Percentiles rank a stretch among this genome's conserved stretches.
These are phyloP conservation scores for Cryptosporidium canis DNA, from an alignment of 169 alveolate species.

Conservation along the genomic window DNA sequence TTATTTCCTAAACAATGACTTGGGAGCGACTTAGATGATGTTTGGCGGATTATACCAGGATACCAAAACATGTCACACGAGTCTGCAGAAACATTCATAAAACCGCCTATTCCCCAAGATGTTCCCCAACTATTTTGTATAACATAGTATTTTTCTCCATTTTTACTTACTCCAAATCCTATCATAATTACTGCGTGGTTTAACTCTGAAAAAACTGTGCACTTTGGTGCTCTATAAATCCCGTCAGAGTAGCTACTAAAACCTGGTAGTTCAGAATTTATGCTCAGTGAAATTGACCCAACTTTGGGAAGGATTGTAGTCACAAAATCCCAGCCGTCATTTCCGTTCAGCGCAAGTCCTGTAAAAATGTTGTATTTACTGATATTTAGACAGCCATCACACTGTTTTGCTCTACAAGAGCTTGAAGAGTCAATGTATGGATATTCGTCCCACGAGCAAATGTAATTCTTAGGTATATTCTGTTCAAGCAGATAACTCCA, in stretches of 20 bases:
- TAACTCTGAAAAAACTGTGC: conserved; percentile 32
- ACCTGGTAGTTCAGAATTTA: conserved; percentile 63
- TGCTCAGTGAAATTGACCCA: conserved; percentile 51
- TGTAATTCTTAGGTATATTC: conserved; percentile 12
- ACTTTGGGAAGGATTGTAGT: conserved; percentile 25
- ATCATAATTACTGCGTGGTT: conserved; percentile 74
- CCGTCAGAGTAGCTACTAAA: conserved; percentile 60
- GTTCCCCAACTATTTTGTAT: conserved; percentile 70
- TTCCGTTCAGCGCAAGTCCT: conserved; percentile 17
- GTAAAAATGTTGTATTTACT: conserved; percentile 33
- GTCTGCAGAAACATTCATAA: conserved; percentile 55
- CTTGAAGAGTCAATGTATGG: conserved; percentile 26
- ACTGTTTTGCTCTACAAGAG: neutral
- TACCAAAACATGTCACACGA: conserved; percentile 69
- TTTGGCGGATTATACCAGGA: conserved; percentile 62
- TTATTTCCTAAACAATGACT: conserved; percentile 22
- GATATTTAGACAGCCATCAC: conserved; percentile 35
- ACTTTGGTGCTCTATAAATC: conserved; percentile 57
- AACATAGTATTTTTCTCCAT: conserved; percentile 65
- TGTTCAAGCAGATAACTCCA: conserved; percentile 52
- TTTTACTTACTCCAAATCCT: conserved; percentile 53
- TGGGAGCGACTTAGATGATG: neutral
- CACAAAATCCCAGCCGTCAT: conserved; percentile 71
- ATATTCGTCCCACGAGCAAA: conserved; percentile 61
- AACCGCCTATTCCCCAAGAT: conserved; percentile 66